Evolutionary conservation across 2,329 filamentous ascomycete species (phyloP), one percentile per base, ranked within the genome.

Genomic region (Pseudogymnoascus sp.): DNA sequence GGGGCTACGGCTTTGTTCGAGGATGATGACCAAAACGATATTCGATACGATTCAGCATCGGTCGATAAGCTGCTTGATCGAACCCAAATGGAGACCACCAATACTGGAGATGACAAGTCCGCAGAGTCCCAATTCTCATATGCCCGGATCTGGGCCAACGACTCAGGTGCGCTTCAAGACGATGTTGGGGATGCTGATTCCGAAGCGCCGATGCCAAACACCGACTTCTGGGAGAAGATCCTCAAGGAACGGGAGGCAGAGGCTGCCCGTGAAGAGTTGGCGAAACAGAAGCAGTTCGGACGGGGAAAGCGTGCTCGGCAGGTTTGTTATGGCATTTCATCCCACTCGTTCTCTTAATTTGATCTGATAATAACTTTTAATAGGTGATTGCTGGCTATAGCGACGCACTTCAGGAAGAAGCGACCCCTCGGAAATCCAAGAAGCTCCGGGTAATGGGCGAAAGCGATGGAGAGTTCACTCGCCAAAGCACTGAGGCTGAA

Each of bases 31-130:
- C 76, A 82, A 41, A 83, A 85, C 6, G 85, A 91, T 61, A 92
- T 97, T 62, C 79, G 80, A 3, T 99, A 96, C 68, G 91, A 96
- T 68, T 76, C 81, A 0, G 81, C 84, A 0, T 88, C 89, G 0
- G 84, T 99, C n/a, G 90, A 96, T 58, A 90, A 88, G 65, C 80
- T 99, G 10, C 78, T 99, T n/a, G 92, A 97, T 70, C 84, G 94
- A 52, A 90, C 87, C 28, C 83, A 89, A 64, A 82, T 89, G 26
- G 90, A 95, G 69, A 83, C 89, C 64, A 89, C 85, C 0, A 79
- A 80, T 60, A 76, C 79, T 1, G 81, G 82, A 8, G 79, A 84
- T 2, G 84, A 90, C 56, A 73, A 76, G 19, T 77, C 80, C 0
- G 83, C 85, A 0, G 89, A 95, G 69, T 86, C 84, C 0, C 88